Base-by-base conservation (phyloP, 2,329 filamentous ascomycete species). In the Neodidymelliopsis sp. region DNA sequence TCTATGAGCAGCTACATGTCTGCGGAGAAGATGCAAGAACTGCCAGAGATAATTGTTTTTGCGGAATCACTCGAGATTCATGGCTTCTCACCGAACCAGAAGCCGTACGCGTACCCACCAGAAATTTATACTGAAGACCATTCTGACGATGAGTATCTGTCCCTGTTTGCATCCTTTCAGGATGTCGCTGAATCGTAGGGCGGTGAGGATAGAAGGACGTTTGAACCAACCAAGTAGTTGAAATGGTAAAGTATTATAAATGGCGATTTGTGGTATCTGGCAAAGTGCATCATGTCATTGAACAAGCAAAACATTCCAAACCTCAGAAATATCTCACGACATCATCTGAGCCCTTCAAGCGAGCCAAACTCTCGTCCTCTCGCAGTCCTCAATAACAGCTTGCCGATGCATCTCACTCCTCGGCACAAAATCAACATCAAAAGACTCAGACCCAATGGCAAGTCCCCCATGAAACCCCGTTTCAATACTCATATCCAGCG, bases 381-480 rank as follows among this genome's bases (percentile, higher is more conserved):
- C 34, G 11, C 20, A 38, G 7, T 37, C 42, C 2, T 45, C 42
- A 20, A 38, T n/a, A 12, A 45, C 19, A 45, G 33, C 34, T 12
- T 24, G 12, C 5, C 34, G 13, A 10, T 15, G 33, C 28, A 5
- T 8, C 15, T 45, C 42, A 20, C 34, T 45, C 15, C 42, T 45
- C 20, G 34, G 42, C 9, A 45, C 27, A 19, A 45, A 45, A 3
- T 45, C 33, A 1, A 45, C 42, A 13, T 37, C 42, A 25, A 45
- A 45, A 2, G 38, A 13, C 20, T 45, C 34, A 20, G 25, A 31
- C 8, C 33, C 42, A 13, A 45, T 11, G 15, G 38, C 16, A 25
- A 45, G 16, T 1, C 42, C 42, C 10, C 33, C 34, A 31, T 45
- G 42, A 31, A 45, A 45, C 13, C 42, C 42, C 2, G 42, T 45